phyloP scores from a whole-genome alignment of 2,329 filamentous ascomycete genomes.

The Clonostachys rhizophaga region DNA sequence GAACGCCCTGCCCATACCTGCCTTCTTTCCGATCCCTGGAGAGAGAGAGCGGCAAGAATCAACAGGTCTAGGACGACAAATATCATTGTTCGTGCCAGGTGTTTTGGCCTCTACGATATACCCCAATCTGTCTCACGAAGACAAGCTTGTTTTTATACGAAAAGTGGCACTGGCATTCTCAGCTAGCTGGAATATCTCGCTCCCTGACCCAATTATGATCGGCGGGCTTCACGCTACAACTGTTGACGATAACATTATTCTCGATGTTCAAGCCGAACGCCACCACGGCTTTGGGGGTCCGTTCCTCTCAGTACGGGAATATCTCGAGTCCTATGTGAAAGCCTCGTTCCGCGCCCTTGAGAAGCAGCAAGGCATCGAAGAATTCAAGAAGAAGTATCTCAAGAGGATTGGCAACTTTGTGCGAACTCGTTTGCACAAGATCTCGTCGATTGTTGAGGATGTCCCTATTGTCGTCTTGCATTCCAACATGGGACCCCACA shows the following conservation, averaged over 20 bases:
- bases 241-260: not conserved
- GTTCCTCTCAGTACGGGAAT: not conserved
- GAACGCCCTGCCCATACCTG: not conserved
- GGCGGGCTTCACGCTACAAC: not conserved
- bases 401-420: not conserved
- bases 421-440: not conserved
- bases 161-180: not conserved
- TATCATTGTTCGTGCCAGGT: not conserved
- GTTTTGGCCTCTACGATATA: not conserved
- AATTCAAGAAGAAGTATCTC: not conserved
- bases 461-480: slow-evolving; percentile 8
- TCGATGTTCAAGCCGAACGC: not conserved
- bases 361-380: not conserved
- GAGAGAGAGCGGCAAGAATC: not conserved
- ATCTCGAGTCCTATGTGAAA: not conserved
- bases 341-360: not conserved
- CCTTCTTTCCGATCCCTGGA: not conserved
- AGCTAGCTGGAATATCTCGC: not conserved
- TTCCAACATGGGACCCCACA: slow-evolving; percentile 8
- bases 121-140: not conserved
- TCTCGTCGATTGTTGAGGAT: slow-evolving; percentile 7
- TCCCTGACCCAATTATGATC: not conserved
- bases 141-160: not conserved
- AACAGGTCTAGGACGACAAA: not conserved
- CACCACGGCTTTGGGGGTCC: not conserved